Evolutionary conservation across 1,284 basidiomycete species (phyloP), one percentile per base, ranked within the genome.

Genomic region (Gymnopus androsaceus): DNA sequence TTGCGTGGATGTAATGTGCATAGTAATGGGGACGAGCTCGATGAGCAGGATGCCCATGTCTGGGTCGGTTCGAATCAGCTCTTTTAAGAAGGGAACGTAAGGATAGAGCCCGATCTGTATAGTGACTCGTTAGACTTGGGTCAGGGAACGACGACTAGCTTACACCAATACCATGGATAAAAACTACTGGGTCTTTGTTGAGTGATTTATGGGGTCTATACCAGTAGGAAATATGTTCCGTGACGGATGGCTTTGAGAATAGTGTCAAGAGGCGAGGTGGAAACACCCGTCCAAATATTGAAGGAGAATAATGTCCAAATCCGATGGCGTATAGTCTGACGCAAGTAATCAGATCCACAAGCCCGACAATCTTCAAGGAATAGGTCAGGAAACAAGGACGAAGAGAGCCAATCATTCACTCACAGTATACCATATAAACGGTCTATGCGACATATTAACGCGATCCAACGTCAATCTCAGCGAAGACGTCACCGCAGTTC

Each of bases 111-210:
- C 86, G 53, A 88, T 85, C 84, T 84, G 56, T 37, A 44, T 27
- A 37, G 33, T 50, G 46, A 51, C 47, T 19, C 41, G 6, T n/a
- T 31, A 40, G 33, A 19, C 25, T 27, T n/a, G 40, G 30, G 9
- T 34, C 58, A 23, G 23, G 36, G 41, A 41, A n/a, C 48, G 48
- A 17, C 37, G 55, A 34, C 6, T 5, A 4, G 73, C 81, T 14
- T 69, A 86, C 83, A 4, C 85, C 86, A 23, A 87, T 82, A 11
- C 85, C 86, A 57, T 88, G 85, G 0, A 88, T 64, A 62, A 88
- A n/a, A 85, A 87, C 64, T 11, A 88, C 69, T 0, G 84, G 82
- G 9, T 72, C 70, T 59, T 78, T 80, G 3, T 72, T 73, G 9
- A 55, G 55, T 1, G 79, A 79, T 28, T 68, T 72, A 58, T 85